Percentiles rank a stretch among this genome's conserved stretches.
phyloP scores from a whole-genome alignment of 2,329 filamentous ascomycete species.

The Beauveria brongniartii region DNA sequence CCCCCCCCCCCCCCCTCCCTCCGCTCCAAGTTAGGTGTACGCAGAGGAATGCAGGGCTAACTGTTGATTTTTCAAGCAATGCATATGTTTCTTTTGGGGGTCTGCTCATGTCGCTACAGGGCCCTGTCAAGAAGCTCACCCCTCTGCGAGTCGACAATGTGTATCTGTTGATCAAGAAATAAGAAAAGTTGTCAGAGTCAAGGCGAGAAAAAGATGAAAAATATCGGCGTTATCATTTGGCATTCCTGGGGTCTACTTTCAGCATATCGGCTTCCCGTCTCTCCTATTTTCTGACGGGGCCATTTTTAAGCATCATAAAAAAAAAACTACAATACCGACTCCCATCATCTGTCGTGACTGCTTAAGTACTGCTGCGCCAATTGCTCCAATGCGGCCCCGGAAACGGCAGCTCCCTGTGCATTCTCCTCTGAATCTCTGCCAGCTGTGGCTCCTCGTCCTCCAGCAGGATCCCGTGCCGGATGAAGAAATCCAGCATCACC shows the following conservation, averaged over 20 bases:
- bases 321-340: neutral
- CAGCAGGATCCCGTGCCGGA: constrained; percentile 75
- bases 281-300: neutral
- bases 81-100: constrained; percentile 93
- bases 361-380: constrained; percentile 18
- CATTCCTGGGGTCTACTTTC: neutral
- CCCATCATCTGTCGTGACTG: neutral
- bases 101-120: constrained; percentile 80
- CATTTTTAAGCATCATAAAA: constrained; percentile 3
- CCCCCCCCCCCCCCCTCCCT: too few species aligned
- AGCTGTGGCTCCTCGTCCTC: constrained; percentile 71
- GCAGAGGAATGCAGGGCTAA: too few species aligned
- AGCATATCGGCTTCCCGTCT: neutral
- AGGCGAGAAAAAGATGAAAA: neutral
- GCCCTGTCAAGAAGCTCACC: constrained; percentile 92
- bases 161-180: constrained; percentile 93
- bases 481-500: constrained; percentile 81
- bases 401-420: constrained; percentile 77
- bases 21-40: too few species aligned
- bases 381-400: constrained; percentile 52
- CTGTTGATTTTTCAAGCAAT: constrained; percentile 50
- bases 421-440: constrained; percentile 62
- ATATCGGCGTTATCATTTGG: constrained; percentile 7
- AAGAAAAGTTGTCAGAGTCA: constrained; percentile 14
- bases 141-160: constrained; percentile 87